These are phyloP conservation scores for Yamadazyma mexicana DNA, from an alignment of 1,139 yeast species.

Conservation along the genomic window DNA sequence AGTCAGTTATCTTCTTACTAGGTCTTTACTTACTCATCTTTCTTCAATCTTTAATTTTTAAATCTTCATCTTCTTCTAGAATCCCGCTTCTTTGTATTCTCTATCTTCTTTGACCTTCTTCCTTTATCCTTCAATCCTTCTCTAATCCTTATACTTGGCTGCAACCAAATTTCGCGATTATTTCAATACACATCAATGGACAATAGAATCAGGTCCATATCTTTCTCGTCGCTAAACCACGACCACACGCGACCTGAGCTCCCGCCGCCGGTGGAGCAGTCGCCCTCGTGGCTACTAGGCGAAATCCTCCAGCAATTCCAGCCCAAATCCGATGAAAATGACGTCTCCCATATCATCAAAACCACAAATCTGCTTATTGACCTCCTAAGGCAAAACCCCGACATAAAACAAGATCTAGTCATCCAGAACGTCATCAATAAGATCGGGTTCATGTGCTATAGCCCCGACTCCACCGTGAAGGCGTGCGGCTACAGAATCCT, in stretches of 20 bases:
- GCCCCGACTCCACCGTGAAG: conserved; percentile 59
- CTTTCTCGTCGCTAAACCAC: conserved; percentile 16
- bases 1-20: no score
- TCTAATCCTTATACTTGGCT: no score
- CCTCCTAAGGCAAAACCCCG: conserved; percentile 59
- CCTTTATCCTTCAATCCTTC: no score
- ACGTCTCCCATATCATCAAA: conserved; percentile 35
- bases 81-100: no score
- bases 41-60: no score
- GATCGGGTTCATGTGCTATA: conserved; percentile 61
- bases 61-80: no score
- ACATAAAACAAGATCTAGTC: conserved; percentile 63
- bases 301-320: conserved; percentile 17
- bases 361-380: conserved; percentile 65
- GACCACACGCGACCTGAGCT: conserved; percentile 3
- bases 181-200: conserved; percentile 8
- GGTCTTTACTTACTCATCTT: no score
- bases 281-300: conserved; percentile 17
- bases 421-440: conserved; percentile 60
- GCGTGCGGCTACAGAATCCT: conserved; percentile 78
- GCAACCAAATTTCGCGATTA: no score
- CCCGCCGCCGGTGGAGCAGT: conserved; percentile 1
- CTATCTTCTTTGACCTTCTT: no score
- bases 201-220: conserved; percentile 16
- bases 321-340: conserved; percentile 7